These are phyloP conservation scores for Solanum corneliomulleri DNA, from an alignment of 257 asterid species.

Conservation along the genomic window DNA sequence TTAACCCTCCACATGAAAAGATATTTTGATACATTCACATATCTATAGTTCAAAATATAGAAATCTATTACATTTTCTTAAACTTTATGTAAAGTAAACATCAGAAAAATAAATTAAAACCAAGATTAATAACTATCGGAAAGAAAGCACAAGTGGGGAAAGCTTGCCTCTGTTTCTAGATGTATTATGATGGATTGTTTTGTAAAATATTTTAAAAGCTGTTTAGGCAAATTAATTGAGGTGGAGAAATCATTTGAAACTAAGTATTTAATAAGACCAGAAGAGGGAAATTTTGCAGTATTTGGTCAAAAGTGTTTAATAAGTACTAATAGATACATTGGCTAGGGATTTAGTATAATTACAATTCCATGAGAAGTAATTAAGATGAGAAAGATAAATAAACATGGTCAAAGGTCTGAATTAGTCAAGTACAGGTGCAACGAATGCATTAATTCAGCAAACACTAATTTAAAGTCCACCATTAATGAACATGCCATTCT, in stretches of 20 bases:
- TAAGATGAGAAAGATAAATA: neutral
- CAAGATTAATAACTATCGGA: neutral
- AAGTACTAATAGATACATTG: neutral
- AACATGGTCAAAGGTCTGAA: conserved; percentile 7
- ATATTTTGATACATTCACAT: too few species aligned
- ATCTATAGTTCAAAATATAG: too few species aligned
- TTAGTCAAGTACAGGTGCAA: neutral
- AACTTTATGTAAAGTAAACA: too few species aligned
- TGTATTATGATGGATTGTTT: neutral
- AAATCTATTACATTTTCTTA: too few species aligned
- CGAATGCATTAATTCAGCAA: neutral
- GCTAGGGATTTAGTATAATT: neutral
- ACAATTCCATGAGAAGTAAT: neutral
- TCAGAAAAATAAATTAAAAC: too few species aligned
- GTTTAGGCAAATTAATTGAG: neutral
- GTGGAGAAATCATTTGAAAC: neutral
- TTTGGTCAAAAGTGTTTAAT: neutral
- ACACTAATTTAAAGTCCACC: neutral
- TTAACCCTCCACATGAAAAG: too few species aligned
- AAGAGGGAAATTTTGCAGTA: neutral
- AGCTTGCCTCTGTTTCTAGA: neutral
- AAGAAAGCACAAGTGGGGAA: neutral
- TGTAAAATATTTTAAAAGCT: neutral
- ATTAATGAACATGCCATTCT: neutral
- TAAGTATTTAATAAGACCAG: too few species aligned